phyloP scores from a whole-genome alignment of 2,329 filamentous ascomycete species.

The Talaromyces sp. region DNA sequence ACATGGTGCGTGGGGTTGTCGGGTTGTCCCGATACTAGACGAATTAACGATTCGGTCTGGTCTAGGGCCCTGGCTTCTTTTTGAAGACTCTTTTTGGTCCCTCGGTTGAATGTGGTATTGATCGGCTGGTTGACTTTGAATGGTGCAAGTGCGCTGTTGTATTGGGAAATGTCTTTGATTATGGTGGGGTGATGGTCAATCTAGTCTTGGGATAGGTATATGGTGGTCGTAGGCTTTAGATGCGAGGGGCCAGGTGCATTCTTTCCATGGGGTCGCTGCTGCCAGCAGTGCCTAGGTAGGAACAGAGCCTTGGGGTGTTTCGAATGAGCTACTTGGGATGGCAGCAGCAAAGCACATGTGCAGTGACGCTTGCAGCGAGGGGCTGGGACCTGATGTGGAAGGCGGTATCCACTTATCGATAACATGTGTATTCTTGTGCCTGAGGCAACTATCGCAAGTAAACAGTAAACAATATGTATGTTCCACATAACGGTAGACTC shows the following conservation, averaged over 20 bases:
- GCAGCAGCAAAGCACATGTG: slow-evolving; percentile 5
- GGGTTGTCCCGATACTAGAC: not conserved
- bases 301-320: slow-evolving; percentile 2
- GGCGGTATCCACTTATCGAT: slow-evolving; percentile 26
- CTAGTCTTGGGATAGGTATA: not conserved
- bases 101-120: not conserved
- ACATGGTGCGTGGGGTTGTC: slow-evolving; percentile 16
- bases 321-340: slow-evolving; percentile 1
- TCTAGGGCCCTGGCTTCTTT: not conserved
- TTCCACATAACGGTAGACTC: too few relatives aligned
- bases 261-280: not conserved
- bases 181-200: too few relatives aligned
- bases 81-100: too few relatives aligned
- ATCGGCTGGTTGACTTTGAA: too few relatives aligned
- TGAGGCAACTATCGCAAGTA: not conserved
- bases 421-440: not conserved
- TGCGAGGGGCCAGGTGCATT: not conserved
- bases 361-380: slow-evolving; percentile 27
- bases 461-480: too few relatives aligned
- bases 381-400: slow-evolving; percentile 13
- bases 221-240: not conserved
- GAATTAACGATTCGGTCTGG: not conserved
- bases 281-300: too few relatives aligned
- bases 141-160: too few relatives aligned
- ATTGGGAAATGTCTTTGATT: too few relatives aligned